Conservation (phyloP, 306 rosid genomes). For the Vicia sativa region DNA sequence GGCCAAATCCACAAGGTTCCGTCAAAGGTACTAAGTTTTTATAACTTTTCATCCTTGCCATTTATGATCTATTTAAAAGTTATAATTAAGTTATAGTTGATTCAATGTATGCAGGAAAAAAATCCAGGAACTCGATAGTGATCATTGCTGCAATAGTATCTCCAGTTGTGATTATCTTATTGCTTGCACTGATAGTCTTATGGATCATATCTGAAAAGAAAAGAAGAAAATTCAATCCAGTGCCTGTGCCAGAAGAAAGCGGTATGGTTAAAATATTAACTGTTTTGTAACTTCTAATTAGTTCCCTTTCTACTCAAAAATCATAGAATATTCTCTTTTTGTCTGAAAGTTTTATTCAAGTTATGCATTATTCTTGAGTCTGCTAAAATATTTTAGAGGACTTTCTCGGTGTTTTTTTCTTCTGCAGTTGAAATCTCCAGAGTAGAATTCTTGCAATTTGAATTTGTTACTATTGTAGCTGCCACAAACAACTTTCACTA, state of each 20-base stretch:
- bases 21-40: neutral
- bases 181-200: slow-evolving; percentile 9
- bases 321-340: neutral
- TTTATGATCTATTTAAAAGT: neutral
- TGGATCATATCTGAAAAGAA: slow-evolving; percentile 25
- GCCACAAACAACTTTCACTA: slow-evolving; percentile 53
- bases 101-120: slow-evolving; percentile 39
- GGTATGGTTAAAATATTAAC: slow-evolving; percentile 15
- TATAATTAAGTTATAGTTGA: slow-evolving; percentile 5
- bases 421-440: slow-evolving; percentile 37
- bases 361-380: neutral
- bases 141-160: slow-evolving; percentile 37
- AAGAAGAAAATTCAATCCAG: slow-evolving; percentile 9
- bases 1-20: slow-evolving; percentile 3
- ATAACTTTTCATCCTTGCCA: neutral
- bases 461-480: slow-evolving; percentile 34
- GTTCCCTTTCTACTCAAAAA: neutral
- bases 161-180: slow-evolving; percentile 18
- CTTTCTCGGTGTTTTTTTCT: neutral
- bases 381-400: neutral
- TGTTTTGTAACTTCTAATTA: neutral
- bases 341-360: neutral
- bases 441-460: slow-evolving; percentile 50
- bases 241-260: slow-evolving; percentile 25
- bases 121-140: neutral